A percentile compares a stretch with the other conserved stretches of the same genome.
Conservation (phyloP, 257 asterid species). For the Penstemon eatonii region DNA sequence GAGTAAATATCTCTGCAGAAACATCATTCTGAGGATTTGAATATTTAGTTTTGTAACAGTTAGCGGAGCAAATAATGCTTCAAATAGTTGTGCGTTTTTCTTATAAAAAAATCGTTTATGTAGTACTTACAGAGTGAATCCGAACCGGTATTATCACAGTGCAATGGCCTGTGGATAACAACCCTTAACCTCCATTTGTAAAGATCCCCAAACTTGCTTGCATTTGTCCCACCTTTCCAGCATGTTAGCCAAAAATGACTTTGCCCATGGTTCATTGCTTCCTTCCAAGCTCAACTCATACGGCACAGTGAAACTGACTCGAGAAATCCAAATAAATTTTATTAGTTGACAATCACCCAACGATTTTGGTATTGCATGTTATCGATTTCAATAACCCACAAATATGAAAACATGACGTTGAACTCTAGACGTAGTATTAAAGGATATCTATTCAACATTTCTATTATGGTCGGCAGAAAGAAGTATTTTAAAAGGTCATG, state of each 20-base stretch:
- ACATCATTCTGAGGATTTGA: background rate
- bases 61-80: background rate
- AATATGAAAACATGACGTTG: too few species aligned
- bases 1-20: background rate
- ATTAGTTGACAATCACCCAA: too few species aligned
- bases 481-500: conserved; percentile 19
- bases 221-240: conserved; percentile 44
- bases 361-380: background rate
- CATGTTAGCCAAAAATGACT: conserved; percentile 53
- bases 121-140: background rate
- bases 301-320: conserved; percentile 73
- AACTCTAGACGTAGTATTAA: background rate
- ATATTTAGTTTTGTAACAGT: background rate
- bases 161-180: conserved; percentile 77
- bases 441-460: conserved; percentile 10
- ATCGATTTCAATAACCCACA: background rate
- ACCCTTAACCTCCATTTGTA: conserved; percentile 67
- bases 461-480: background rate
- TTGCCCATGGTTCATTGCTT: conserved; percentile 69
- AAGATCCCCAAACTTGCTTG: conserved; percentile 65
- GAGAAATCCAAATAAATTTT: too few species aligned
- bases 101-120: background rate
- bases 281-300: conserved; percentile 71
- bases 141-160: conserved; percentile 33
- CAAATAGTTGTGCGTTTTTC: background rate